Evolutionary conservation across 495 filamentous ascomycete species (phyloP), one percentile per base, ranked within the genome.

Genomic region (Penicillium nucicola): DNA sequence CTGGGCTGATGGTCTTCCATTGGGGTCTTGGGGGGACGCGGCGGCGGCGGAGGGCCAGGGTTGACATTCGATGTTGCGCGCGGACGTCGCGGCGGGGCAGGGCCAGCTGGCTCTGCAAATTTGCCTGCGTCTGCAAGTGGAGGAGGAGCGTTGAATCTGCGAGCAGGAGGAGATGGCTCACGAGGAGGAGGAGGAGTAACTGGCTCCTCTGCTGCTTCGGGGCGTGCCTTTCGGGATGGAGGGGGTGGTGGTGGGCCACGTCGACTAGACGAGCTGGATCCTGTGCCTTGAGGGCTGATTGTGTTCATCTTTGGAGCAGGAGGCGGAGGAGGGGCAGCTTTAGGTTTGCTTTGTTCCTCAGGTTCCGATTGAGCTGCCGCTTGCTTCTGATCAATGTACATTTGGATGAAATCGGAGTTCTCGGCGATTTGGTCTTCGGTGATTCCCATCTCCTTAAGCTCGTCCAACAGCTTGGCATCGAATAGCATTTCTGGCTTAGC

Each of bases 331-430:
- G 79, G 78, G 47, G 76, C 73, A 32, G 77, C 79, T 60, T 76
- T 82, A 41, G 67, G 69, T 60, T 69, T 77, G 34, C 72, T 74
- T 35, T 82, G 65, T 13, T 76, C 64, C 28, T 67, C 61, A 36
- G 68, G 42, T 20, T 62, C 50, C 23, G 64, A 50, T 30, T 58
- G 47, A 56, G 69, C 55, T 70, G 70, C 58, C 23, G 78, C 78
- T 65, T 92, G 88, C 58, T 90, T 83, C 65, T 93, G 80, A 55
- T 85, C 85, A 56, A 97, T 86, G 60, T 93, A 98, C 14, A 84
- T 77, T 67, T 92, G 89, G 67, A 97, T 98, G 57, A 97, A 97
- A 45, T 96, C 92, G 34, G 90, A 86, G 60, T 97, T 92, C 48
- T 95, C 88, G 45, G 82, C 84, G 48, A 97, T 93, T 57, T 93